Base-by-base conservation (phyloP, 345 rosid genomes). In the Citrus trifoliata region DNA sequence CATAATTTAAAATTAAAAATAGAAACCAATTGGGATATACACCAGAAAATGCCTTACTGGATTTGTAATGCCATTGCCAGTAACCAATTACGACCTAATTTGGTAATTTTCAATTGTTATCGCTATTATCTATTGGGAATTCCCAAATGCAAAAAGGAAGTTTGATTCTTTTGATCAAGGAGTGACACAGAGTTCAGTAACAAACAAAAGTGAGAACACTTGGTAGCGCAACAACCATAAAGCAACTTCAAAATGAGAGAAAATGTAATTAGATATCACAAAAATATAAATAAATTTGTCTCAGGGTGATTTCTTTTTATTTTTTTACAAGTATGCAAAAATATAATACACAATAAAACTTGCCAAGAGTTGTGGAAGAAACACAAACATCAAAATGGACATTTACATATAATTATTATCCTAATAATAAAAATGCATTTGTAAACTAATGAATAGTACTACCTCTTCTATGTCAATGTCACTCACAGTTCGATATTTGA, bases 381-480 rank as follows among this genome's bases (percentile, higher is more conserved):
- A 37, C 67, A 37, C 8, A 73, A 59, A 33, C 55, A 60, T 56
- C 51, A 73, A 59, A 60, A 73, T 73, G 67, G 67, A 24, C 67
- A 73, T 59, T 73, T 73, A 59, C 67, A 53, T 37, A 73, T 59
- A 53, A 22, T 59, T 30, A 30, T 30, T 30, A 30, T 30, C 32
- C 32, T 30, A 30, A 30, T 30, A 30, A 30, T 30, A 30, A 30
- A 30, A 30, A 30, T 30, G 32, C 32, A 30, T 30, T 30, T 30
- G 32, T 30, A 30, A 30, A 30, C 32, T 30, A 30, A 30, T 30
- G 32, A 30, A 30, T 30, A 30, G 4, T 30, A 30, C 32, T 30
- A 30, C 32, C 32, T 30, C 32, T 30, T 30, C 32, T 30, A 30
- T 30, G 32, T 30, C 32, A 30, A 4, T 30, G 32, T 30, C 32